Percentiles rank a stretch among this genome's conserved stretches.
These are phyloP conservation scores for Pythium vanterpoolii DNA, from an alignment of 352 stramenopile genomes.

Conservation along the genomic window DNA sequence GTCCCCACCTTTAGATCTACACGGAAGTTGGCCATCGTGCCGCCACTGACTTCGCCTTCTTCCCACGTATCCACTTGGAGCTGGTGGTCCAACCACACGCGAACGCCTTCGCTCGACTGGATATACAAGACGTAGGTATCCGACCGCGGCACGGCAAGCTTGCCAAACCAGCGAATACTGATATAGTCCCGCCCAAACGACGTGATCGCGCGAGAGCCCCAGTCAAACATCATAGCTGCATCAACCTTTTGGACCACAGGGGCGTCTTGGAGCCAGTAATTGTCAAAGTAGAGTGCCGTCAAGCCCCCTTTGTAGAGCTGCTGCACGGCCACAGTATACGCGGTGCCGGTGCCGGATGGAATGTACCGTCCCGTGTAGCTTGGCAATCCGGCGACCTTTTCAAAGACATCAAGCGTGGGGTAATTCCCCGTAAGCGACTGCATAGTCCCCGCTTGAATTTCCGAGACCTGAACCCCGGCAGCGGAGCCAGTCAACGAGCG, in stretches of 20 bases:
- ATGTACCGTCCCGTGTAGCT: conserved; percentile 92
- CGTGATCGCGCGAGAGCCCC: conserved; percentile 90
- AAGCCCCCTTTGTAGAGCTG: conserved; percentile 91
- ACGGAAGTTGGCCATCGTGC: conserved; percentile 67
- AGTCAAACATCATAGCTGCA: conserved; percentile 82
- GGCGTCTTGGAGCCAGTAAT: conserved; percentile 93
- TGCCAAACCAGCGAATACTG: conserved; percentile 93
- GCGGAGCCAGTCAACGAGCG: conserved; percentile 55
- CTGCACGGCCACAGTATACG: conserved; percentile 89
- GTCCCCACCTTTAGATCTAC: conserved; percentile 54
- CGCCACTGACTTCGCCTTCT: conserved; percentile 27
- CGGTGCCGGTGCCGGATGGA: conserved; percentile 43
- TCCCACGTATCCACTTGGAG: conserved; percentile 94
- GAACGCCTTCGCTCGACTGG: conserved; percentile 88
- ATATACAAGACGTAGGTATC: conserved; percentile 95
- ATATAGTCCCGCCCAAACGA: conserved; percentile 94
- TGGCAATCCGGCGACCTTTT: conserved; percentile 91
- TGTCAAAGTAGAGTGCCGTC: conserved; percentile 92
- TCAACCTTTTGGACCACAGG: conserved; percentile 89
- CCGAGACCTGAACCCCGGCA: conserved; percentile 44
- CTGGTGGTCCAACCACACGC: conserved; percentile 91
- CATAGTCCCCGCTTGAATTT: conserved; percentile 61
- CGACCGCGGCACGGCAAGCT: conserved; percentile 70
- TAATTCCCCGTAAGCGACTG: conserved; percentile 80
- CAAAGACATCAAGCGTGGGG: conserved; percentile 67